Conservation (phyloP, 2,329 filamentous ascomycete genomes). For the Parascedosporium putredinis region DNA sequence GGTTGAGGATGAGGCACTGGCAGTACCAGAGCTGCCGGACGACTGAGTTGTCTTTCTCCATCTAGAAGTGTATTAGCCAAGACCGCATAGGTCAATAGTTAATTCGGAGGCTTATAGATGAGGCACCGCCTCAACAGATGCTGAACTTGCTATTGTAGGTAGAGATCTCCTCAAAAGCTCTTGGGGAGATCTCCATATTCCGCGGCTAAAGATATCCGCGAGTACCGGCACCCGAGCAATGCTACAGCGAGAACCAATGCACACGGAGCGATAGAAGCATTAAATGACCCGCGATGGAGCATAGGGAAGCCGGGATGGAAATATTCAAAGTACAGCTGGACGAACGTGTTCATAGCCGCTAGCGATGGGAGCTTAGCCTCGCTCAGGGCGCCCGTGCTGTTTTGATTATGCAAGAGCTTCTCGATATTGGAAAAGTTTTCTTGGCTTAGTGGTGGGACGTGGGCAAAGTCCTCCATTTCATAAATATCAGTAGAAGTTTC, state of each 20-base stretch:
- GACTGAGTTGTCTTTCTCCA: background rate
- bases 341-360: background rate
- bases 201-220: background rate
- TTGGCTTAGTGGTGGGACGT: background rate
- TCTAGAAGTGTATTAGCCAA: background rate
- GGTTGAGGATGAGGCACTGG: background rate
- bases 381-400: background rate
- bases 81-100: no score
- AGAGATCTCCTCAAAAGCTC: background rate
- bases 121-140: background rate
- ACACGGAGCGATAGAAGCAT: background rate
- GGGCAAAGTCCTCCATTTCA: background rate
- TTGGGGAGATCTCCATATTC: background rate
- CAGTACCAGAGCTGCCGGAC: background rate
- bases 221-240: background rate
- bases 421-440: background rate
- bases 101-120: no score
- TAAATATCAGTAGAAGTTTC: background rate
- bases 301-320: background rate
- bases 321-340: background rate
- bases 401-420: background rate
- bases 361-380: background rate
- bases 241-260: background rate
- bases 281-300: background rate
- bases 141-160: background rate